phyloP scores from a whole-genome alignment of 345 rosid genomes.

The Gynandropsis gynandra region DNA sequence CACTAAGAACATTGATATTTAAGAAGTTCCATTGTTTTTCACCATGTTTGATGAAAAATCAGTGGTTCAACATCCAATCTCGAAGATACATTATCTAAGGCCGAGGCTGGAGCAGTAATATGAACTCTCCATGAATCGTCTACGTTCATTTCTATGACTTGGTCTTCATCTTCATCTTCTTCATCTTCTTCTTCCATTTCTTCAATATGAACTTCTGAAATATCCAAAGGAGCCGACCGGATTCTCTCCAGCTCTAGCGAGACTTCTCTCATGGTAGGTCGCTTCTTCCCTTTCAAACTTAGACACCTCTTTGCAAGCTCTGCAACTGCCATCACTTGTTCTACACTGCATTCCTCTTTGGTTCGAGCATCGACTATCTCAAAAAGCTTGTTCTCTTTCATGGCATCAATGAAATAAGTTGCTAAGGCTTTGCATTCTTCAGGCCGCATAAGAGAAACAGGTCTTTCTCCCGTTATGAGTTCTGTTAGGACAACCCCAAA shows the following conservation, averaged over 20 bases:
- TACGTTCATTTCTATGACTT: too few relatives aligned
- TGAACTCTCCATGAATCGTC: too few relatives aligned
- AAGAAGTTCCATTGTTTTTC: too few relatives aligned
- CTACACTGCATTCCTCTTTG: not conserved
- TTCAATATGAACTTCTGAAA: too few relatives aligned
- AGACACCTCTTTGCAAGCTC: constrained; percentile 25
- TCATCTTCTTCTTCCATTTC: too few relatives aligned
- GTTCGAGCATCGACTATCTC: constrained; percentile 19
- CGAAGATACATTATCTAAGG: too few relatives aligned
- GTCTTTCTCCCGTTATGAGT: constrained; percentile 26
- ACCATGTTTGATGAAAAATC: too few relatives aligned
- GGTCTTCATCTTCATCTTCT: too few relatives aligned
- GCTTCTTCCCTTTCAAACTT: constrained; percentile 28
- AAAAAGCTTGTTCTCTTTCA: constrained; percentile 10
- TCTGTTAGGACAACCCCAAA: constrained; percentile 32
- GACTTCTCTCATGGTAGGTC: constrained; percentile 36
- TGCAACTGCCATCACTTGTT: constrained; percentile 24
- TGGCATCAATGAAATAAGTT: constrained; percentile 12
- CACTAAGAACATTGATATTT: too few relatives aligned
- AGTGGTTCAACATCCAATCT: too few relatives aligned
- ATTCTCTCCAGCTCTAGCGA: constrained; percentile 28
- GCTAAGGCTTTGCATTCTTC: constrained; percentile 23
- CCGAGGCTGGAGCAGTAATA: too few relatives aligned
- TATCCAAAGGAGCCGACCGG: not conserved
- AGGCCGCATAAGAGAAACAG: constrained; percentile 15